phyloP scores from a whole-genome alignment of 2,329 filamentous ascomycete genomes.

The Sporothrix dimorphospora region DNA sequence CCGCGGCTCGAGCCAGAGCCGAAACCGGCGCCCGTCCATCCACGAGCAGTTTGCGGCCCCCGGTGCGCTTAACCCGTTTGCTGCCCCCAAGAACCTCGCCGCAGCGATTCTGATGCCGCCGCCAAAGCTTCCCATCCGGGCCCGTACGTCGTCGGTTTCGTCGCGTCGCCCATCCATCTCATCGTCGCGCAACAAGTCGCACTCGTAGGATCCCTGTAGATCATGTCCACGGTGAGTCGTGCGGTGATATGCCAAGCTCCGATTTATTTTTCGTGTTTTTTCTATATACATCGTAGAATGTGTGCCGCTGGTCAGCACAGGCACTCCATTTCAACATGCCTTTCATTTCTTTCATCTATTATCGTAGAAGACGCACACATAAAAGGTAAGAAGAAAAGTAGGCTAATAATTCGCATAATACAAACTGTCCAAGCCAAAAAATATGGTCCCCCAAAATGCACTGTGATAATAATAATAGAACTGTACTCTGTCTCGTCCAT shows the following conservation, averaged over 20 bases:
- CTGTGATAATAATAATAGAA: not conserved
- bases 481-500: not conserved
- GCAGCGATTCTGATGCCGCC: not conserved
- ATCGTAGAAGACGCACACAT: not conserved
- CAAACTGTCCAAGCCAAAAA: not conserved
- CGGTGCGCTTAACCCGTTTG: not conserved
- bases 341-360: not conserved
- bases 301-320: not conserved
- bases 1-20: not conserved
- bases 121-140: not conserved
- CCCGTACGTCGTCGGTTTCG: not conserved
- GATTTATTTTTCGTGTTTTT: not conserved
- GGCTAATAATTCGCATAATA: not conserved
- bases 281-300: not conserved
- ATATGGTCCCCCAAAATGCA: not conserved
- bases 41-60: not conserved
- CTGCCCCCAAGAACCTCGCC: not conserved
- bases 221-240: not conserved
- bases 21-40: not conserved
- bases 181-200: not conserved
- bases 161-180: not conserved
- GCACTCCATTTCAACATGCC: too few relatives aligned
- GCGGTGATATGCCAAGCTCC: not conserved
- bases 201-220: not conserved
- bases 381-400: not conserved